Conservation (phyloP, 2,329 filamentous ascomycete genomes). For the Diplodia mutila region DNA sequence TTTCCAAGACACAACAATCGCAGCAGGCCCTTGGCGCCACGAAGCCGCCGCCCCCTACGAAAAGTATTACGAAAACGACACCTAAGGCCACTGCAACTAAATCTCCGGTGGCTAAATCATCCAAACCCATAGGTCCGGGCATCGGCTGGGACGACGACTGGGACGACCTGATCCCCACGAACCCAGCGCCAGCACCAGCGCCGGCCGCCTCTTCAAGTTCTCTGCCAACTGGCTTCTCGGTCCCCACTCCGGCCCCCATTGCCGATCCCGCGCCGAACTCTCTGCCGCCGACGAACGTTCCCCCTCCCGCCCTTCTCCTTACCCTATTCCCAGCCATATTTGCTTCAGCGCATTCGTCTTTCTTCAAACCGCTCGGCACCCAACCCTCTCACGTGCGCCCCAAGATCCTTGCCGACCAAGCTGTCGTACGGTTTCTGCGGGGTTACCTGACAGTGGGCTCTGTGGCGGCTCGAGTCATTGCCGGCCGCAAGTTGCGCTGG, state of each 20-base stretch:
- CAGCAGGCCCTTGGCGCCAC: conserved; percentile 26
- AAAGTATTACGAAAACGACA: conserved; percentile 30
- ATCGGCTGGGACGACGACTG: conserved; percentile 36
- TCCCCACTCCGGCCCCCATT: conserved; percentile 1
- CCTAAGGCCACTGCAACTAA: conserved; percentile 26
- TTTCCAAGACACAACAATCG: conserved; percentile 5
- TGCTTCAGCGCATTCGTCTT: conserved; percentile 62
- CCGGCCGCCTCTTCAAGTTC: conserved; percentile 9
- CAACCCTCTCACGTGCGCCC: conserved; percentile 63
- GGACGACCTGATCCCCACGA: conserved; percentile 41
- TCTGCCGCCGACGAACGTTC: conserved; percentile 79
- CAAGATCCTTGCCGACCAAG: conserved; percentile 65
- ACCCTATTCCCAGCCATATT: conserved; percentile 75
- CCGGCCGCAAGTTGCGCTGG: conserved; percentile 85
- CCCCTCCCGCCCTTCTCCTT: conserved; percentile 82
- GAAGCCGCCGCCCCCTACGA: conserved; percentile 32
- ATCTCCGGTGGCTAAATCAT: background rate
- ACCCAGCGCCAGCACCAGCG: conserved; percentile 3
- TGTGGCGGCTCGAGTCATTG: conserved; percentile 78
- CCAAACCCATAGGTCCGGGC: background rate
- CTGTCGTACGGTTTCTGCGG: conserved; percentile 65
- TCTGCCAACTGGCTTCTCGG: background rate
- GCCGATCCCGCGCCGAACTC: conserved; percentile 35
- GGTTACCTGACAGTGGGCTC: conserved; percentile 66
- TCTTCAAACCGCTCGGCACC: conserved; percentile 68